Base-by-base conservation (phyloP, 495 filamentous ascomycete genomes). In the Chaetomium fimeti region DNA sequence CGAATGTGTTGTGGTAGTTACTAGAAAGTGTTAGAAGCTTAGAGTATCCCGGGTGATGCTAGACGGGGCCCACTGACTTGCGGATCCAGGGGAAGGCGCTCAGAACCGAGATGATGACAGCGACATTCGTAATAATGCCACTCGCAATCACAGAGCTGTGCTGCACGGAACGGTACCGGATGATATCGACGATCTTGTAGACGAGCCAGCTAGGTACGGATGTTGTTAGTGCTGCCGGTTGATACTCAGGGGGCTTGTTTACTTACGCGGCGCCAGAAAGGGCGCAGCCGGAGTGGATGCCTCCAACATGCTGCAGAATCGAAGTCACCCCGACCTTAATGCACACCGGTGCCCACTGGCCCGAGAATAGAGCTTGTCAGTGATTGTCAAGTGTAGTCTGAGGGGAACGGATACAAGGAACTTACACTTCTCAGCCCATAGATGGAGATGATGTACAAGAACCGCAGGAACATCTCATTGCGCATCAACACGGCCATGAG, bases 11-110 rank as follows among this genome's bases (percentile, higher is more conserved):
- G 63, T 78, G 76, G 63, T 77, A 68, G 63, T 69, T 68, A 61
- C 75, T 76, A 38, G 3, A 5, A 29, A 49, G 1, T 2, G 62
- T 64, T n/a, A 64, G 55, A 18, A 11, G 20, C 22, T 36, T 15
- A 3, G 16, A 27, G 8, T 24, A 13, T 5, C 5, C 24, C 22
- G n/a, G 29, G 32, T n/a, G 40, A 12, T 22, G 16, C 38, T 43
- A 52, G 5, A 9, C 13, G 47, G 42, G 29, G 29, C 45, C 7
- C 1, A 75, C 75, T 69, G n/a, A 79, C 77, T 80, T 80, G 48
- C 77, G 71, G 47, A 78, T 71, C 77, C 77, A 80, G n/a, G 77
- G 77, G 62, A 76, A 77, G 22, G 77, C 77, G 60, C 77, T 80
- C 59, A 78, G 57, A 15, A 77, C 73, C 18, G 76, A 78, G 61